Evolutionary conservation across 2,329 filamentous ascomycete species (phyloP).

Genomic region (Nemania sp.): DNA sequence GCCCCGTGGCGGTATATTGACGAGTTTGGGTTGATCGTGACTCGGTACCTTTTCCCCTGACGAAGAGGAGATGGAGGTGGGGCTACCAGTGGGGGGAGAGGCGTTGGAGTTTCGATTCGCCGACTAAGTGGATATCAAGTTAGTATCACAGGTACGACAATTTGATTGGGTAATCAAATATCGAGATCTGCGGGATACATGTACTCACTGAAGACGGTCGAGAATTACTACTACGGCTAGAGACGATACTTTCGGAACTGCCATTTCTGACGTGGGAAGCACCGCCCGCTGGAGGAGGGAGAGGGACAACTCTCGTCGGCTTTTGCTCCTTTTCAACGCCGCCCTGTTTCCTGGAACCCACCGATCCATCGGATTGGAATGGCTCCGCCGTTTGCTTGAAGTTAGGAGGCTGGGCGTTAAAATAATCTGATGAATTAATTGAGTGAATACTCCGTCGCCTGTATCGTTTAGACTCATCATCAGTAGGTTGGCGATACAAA

Average conservation of each 20-base stretch:
- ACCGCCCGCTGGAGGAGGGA: constrained; percentile 48
- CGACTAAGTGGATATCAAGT: constrained; percentile 64
- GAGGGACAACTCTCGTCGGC: constrained; percentile 52
- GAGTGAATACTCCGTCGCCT: constrained; percentile 86
- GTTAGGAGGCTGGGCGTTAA: constrained; percentile 54
- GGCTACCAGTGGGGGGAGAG: constrained; percentile 63
- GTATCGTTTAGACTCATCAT: constrained; percentile 80
- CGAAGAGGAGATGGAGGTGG: constrained; percentile 60
- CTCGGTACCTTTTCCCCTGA: constrained; percentile 61
- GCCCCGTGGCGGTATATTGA: constrained; percentile 70
- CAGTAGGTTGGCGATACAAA: constrained; percentile 65
- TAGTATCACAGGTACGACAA: constrained; percentile 57
- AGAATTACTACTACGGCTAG: constrained; percentile 69
- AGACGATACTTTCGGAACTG: constrained; percentile 74
- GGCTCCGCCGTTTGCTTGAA: constrained; percentile 54
- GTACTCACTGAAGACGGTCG: constrained; percentile 74
- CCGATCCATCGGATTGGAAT: constrained; percentile 50
- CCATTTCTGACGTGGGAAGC: constrained; percentile 60
- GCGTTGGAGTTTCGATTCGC: constrained; percentile 68
- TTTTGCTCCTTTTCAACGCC: constrained; percentile 57
- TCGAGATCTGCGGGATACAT: constrained; percentile 3
- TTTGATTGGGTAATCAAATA: constrained; percentile 60
- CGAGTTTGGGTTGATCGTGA: constrained; percentile 66
- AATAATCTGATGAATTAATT: constrained; percentile 61
- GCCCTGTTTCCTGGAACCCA: constrained; percentile 47